These are phyloP conservation scores for Fulvia fulva DNA, from an alignment of 2,329 filamentous ascomycete species.

Conservation along the genomic window DNA sequence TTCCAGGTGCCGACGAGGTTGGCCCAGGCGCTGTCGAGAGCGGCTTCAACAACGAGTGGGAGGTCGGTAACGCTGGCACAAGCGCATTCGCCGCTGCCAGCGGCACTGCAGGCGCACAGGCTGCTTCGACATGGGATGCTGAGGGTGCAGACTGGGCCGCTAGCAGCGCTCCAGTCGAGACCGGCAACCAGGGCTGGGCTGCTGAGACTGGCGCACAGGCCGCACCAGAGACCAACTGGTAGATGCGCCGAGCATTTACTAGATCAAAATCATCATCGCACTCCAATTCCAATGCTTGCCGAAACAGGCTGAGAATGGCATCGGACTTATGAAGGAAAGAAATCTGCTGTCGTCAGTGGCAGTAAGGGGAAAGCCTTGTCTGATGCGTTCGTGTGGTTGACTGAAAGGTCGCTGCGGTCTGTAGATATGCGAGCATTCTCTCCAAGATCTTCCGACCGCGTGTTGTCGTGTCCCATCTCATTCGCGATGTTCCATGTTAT, in stretches of 20 bases:
- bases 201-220: conserved; percentile 33
- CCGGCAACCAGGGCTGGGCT: conserved; percentile 52
- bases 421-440: conserved; percentile 24
- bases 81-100: conserved; percentile 60
- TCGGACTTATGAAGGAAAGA: conserved; percentile 99
- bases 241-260: conserved; percentile 30
- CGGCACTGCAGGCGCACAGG: conserved; percentile 53
- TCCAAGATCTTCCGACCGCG: conserved; percentile 13
- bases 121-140: conserved; percentile 62
- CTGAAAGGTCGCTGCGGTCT: conserved; percentile 30
- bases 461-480: not conserved
- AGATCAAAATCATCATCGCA: conserved; percentile 10
- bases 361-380: conserved; percentile 96
- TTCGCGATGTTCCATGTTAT: not conserved
- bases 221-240: conserved; percentile 43
- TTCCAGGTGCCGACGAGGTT: conserved; percentile 78
- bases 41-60: conserved; percentile 82
- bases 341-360: conserved; percentile 60
- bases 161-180: conserved; percentile 46
- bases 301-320: conserved; percentile 36
- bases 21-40: conserved; percentile 72
- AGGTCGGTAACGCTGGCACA: conserved; percentile 62
- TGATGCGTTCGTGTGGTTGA: conserved; percentile 37
- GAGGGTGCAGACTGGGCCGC: conserved; percentile 65
- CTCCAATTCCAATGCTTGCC: conserved; percentile 19